Conservation (phyloP, 441 rosid genomes). For the Isatis lusitanica region DNA sequence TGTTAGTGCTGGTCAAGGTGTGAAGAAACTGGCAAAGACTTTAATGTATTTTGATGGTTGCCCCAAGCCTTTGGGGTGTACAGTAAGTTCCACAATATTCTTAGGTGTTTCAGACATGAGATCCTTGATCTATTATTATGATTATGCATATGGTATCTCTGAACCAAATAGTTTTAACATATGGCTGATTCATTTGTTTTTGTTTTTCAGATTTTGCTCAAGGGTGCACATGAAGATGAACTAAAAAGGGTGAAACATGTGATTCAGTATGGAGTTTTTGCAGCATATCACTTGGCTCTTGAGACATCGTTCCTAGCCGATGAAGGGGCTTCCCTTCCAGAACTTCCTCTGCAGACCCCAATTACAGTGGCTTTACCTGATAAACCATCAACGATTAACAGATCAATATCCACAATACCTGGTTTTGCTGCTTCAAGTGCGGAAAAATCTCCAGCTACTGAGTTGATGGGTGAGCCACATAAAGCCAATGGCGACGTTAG, state of each 20-base stretch:
- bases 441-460: slow-evolving; percentile 46
- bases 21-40: slow-evolving; percentile 64
- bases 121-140: not conserved
- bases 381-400: slow-evolving; percentile 56
- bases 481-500: slow-evolving; percentile 40
- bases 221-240: slow-evolving; percentile 70
- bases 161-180: slow-evolving; percentile 4
- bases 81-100: slow-evolving; percentile 55
- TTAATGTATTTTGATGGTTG: slow-evolving; percentile 80
- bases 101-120: slow-evolving; percentile 11
- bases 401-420: slow-evolving; percentile 75
- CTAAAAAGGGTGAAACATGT: slow-evolving; percentile 78
- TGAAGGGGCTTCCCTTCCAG: slow-evolving; percentile 81
- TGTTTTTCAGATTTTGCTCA: slow-evolving; percentile 62
- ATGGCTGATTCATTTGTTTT: slow-evolving; percentile 27
- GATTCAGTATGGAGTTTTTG: slow-evolving; percentile 77
- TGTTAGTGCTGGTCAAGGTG: slow-evolving; percentile 55
- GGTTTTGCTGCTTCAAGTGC: slow-evolving; percentile 52
- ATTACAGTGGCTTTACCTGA: slow-evolving; percentile 73
- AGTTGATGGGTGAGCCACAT: slow-evolving; percentile 40
- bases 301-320: slow-evolving; percentile 83
- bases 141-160: slow-evolving; percentile 19
- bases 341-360: slow-evolving; percentile 65
- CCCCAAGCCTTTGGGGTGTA: slow-evolving; percentile 78
- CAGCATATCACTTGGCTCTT: slow-evolving; percentile 80